Evolutionary conservation across 2,329 filamentous ascomycete species (phyloP), one percentile per base, ranked within the genome.

Genomic region (Xylaria sp.): DNA sequence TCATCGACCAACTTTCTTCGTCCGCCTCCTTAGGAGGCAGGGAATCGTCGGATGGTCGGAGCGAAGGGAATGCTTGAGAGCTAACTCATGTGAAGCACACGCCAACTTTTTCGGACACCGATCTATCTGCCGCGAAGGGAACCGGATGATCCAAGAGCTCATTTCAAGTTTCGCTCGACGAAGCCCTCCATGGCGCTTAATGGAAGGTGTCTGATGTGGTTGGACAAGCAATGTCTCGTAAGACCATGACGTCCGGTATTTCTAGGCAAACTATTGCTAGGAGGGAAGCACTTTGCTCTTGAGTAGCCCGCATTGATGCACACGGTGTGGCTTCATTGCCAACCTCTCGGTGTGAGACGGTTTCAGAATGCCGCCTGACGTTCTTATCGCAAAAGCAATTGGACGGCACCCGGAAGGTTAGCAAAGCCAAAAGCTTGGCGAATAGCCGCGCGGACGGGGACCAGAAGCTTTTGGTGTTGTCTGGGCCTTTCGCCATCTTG

Each of bases 111-210:
- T 63, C 60, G 63, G 60, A 58, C 43, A 60, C 60, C 60, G 60
- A 58, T 29, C 29, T 47, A 38, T 49, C n/a, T n/a, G 37, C 31
- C 40, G 54, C 27, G 49, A 61, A 43, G 41, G 41, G 37, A 38
- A 43, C 51, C 41, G 38, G 46, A 53, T 55, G 43, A 58, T 52
- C 43, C 44, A 53, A 60, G 25, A 37, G 48, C 53, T 54, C 43
- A 57, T 57, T 54, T 59, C 38, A 33, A 49, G 21, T 60, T 60
- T 63, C 52, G 60, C 56, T 63, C 37, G 60, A 65, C 60, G 53
- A 60, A 60, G 41, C 29, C 38, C 46, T 60, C 25, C 44, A 27
- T 19, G 25, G 43, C 51, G 48, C 48, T 58, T 54, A 46, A 41
- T 29, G 33, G 19, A 55, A 23, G 46, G 43, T 46, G n/a, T 54